These are phyloP conservation scores for Picea sitchensis DNA, from an alignment of 75 land plant genomes.

Conservation along the genomic window DNA sequence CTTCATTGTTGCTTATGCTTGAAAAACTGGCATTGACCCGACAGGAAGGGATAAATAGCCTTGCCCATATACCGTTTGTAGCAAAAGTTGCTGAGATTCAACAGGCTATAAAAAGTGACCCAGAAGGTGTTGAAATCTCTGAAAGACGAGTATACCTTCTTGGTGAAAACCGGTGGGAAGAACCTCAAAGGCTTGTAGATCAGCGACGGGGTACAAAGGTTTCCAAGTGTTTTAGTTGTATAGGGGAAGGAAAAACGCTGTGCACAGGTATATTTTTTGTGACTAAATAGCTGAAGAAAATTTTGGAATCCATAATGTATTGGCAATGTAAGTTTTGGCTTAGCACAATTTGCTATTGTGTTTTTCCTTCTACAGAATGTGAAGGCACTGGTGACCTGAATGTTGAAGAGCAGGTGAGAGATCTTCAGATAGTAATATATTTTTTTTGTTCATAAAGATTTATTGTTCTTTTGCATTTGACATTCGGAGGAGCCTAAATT, in stretches of 20 bases:
- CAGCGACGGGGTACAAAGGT: constrained; percentile 16
- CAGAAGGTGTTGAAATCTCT: constrained; percentile 26
- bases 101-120: constrained; percentile 20
- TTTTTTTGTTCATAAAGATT: too few species aligned
- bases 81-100: constrained; percentile 36
- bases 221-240: constrained; percentile 73
- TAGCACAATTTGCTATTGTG: not conserved
- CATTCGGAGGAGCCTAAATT: too few species aligned
- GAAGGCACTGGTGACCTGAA: too few species aligned
- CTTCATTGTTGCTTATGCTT: not conserved
- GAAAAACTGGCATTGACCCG: not conserved
- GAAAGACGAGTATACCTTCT: constrained; percentile 77
- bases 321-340: not conserved
- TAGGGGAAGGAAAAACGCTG: constrained; percentile 71
- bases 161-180: constrained; percentile 99
- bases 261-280: constrained; percentile 60
- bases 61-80: constrained; percentile 20
- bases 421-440: too few species aligned
- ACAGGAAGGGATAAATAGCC: constrained; percentile 43
- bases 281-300: not conserved
- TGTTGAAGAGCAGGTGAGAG: too few species aligned
- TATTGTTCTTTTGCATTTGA: too few species aligned
- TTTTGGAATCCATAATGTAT: not conserved
- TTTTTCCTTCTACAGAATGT: too few species aligned
- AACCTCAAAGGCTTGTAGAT: constrained; percentile 60